Conservation (phyloP, 768 basidiomycete genomes). For the Boletus patriciae region DNA sequence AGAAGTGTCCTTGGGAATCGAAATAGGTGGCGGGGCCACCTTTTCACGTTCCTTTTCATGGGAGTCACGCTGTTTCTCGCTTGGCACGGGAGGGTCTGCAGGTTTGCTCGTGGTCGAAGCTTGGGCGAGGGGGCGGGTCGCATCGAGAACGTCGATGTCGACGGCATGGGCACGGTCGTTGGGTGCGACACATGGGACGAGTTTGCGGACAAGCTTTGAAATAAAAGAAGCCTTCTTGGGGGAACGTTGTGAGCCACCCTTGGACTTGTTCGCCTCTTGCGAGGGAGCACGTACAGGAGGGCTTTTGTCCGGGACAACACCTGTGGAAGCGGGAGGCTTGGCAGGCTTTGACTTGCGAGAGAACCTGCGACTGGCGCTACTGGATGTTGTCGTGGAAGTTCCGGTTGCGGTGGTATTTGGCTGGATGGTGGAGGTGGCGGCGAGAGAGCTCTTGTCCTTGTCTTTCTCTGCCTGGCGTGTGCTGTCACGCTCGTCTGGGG, state of each 20-base stretch:
- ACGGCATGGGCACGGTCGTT: conserved; percentile 46
- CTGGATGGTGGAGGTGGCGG: conserved; percentile 44
- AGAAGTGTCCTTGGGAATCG: conserved; percentile 22
- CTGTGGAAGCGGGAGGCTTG: conserved; percentile 18
- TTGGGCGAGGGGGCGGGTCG: conserved; percentile 18
- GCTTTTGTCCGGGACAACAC: conserved; percentile 26
- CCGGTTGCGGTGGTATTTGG: conserved; percentile 34
- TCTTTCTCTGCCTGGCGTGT: conserved; percentile 37
- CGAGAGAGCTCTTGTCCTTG: conserved; percentile 48
- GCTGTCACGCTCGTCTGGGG: conserved; percentile 35
- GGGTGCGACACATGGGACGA: conserved; percentile 67
- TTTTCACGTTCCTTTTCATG: conserved; percentile 41
- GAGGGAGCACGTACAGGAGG: conserved; percentile 36
- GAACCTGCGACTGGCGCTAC: conserved; percentile 28
- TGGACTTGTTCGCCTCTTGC: conserved; percentile 36
- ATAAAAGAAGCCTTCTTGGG: conserved; percentile 54
- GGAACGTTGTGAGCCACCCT: conserved; percentile 34
- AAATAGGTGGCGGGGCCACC: conserved; percentile 24
- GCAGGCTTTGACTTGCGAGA: conserved; percentile 29
- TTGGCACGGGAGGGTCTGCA: conserved; percentile 20
- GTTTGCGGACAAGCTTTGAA: conserved; percentile 56
- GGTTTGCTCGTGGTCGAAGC: conserved; percentile 22
- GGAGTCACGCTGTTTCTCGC: conserved; percentile 33
- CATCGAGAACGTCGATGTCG: conserved; percentile 39
- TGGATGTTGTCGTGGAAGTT: conserved; percentile 24